Base-by-base conservation (phyloP, 2,329 filamentous ascomycete species). In the Ophiostoma populinum region DNA sequence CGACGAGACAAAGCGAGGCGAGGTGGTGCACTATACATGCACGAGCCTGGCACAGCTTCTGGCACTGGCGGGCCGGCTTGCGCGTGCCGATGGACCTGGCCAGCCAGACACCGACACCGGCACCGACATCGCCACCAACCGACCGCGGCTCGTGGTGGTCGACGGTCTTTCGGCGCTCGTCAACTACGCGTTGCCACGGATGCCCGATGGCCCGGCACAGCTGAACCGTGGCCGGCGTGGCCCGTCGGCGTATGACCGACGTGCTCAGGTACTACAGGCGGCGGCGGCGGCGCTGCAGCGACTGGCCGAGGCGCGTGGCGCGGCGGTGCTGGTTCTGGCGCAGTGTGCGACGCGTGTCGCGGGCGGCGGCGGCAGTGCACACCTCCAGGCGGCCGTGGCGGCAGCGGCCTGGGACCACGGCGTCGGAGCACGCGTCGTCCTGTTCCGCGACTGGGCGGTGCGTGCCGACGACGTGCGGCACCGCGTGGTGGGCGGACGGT, bases 261-360 rank as follows among this genome's bases (percentile, higher is more conserved):
- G 43, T 11, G 33, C 63, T 10, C 67, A 65, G 47, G 62, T 60
- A 36, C 55, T 76, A 6, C 68, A 75, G 46, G 63, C 61, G 38
- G 63, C 92, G 19, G 70, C 82, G 40, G 74, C 69, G 38, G 70
- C 76, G 4, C 56, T 94, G 9, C 70, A 77, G 41, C 86, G 77
- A 47, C 64, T 92, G 9, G 82, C 86, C 5, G 73, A 77, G 9
- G 68, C 76, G 20, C 68, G 71, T 43, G 68, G 80, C 46, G 63
- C 86, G 35, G 79, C 82, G 17, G 62, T 92, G 27, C 60, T 93
- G 3, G 52, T 90, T 15, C 64, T 85, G 32, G 83, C 75, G 24
- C 85, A 92, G 50, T 82, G 79, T 40, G 78, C 76, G 27, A 92
- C 82, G n/a, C 79, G 75, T 44, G 76, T 92, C 56, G 74, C 78